Evolutionary conservation across 2,329 filamentous ascomycete species (phyloP), one percentile per base, ranked within the genome.

Genomic region (Aspergillus udagawae): DNA sequence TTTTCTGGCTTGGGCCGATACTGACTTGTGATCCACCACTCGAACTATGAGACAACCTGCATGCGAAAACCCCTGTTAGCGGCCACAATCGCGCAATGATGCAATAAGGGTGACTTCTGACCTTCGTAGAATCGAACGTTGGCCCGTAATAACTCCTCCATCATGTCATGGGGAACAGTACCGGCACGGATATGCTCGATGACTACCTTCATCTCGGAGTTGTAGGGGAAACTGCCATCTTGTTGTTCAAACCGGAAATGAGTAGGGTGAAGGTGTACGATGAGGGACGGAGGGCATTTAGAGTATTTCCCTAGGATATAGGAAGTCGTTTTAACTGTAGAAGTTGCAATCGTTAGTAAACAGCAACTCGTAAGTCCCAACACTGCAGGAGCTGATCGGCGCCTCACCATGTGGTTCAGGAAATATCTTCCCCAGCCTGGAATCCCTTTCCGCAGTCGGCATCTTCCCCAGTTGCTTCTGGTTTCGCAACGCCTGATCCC

Each of bases 161-260:
- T 78, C 70, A 97, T 85, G 65, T 97, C 92, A 73, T 97, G 92
- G 1, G 94, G 94, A 38, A 99, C 81, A 0, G 91, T 96, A 56
- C 88, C 85, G 45, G 79, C 80, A 63, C 83, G 83, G 49, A 97
- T 74, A 72, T 96, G 92, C 63, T 95, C 86, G 41, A 97, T 80
- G 51, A 90, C 80, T 64, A 90, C 76, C 65, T 83, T 86, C 92
- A 97, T 97, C 25, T 94, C 92, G 21, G 92, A 96, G 67, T 91
- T 90, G 75, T 97, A 97, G 4, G 85, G 83, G 67, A 96, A 97
- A 70, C 90, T 93, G 68, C 92, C 90, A 73, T 96, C 92, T 74
- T 97, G 93, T 67, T 92, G 86, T 65, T 97, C 93, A 76, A 99
- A 96, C 57, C 89, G 86, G 71, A 96, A 97, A 75, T 96, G 88